Conservation (phyloP, 345 rosid species). For the Trapa incisa region DNA sequence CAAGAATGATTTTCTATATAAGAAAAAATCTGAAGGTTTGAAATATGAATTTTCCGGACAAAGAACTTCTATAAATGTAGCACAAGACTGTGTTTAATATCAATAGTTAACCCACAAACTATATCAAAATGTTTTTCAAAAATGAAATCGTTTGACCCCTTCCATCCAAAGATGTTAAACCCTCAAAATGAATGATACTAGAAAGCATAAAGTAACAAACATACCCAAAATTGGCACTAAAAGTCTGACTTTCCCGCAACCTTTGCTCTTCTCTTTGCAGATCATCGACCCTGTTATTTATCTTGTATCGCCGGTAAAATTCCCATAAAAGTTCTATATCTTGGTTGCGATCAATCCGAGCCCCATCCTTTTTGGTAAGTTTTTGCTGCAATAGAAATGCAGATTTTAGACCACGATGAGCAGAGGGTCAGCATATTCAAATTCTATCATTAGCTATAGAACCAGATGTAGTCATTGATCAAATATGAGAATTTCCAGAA, state of each 20-base stretch:
- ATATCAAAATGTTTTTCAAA: background rate
- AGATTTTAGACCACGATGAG: background rate
- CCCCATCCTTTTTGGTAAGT: constrained; percentile 78
- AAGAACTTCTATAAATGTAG: too few species aligned
- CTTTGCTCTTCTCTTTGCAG: constrained; percentile 71
- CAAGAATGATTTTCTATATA: too few species aligned
- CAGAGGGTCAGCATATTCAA: background rate
- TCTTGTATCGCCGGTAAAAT: constrained; percentile 67
- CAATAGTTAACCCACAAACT: too few species aligned
- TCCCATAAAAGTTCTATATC: constrained; percentile 80
- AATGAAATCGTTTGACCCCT: background rate
- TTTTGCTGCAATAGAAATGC: constrained; percentile 64
- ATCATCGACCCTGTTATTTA: constrained; percentile 69
- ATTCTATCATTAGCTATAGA: background rate
- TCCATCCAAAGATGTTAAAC: background rate
- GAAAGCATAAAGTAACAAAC: constrained; percentile 10
- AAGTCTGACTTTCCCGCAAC: constrained; percentile 72
- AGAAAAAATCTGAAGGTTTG: too few species aligned
- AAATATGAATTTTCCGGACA: too few species aligned
- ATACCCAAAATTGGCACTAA: constrained; percentile 72
- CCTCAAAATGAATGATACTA: background rate
- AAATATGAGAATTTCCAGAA: background rate
- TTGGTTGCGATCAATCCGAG: constrained; percentile 57
- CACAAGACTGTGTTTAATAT: too few species aligned
- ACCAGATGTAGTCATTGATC: background rate